These are phyloP conservation scores for Murraya koenigii DNA, from an alignment of 345 rosid genomes.

Conservation along the genomic window DNA sequence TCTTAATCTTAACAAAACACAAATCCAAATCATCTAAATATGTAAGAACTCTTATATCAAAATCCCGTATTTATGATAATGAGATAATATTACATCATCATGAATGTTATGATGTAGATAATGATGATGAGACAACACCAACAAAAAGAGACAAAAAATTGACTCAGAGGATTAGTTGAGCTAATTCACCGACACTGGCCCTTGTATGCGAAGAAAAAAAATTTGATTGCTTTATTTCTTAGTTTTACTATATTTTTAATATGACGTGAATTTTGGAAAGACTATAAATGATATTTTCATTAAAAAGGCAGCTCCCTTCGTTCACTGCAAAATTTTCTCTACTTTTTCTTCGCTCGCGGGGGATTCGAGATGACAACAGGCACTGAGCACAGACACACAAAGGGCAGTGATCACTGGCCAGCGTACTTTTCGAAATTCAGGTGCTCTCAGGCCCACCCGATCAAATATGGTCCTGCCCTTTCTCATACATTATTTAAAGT, in stretches of 20 bases:
- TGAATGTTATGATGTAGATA: conserved; percentile 2
- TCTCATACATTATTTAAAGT: conserved; percentile 11
- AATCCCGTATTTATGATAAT: too few species aligned
- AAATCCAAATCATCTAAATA: neutral
- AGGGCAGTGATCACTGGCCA: conserved; percentile 11
- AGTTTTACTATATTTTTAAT: neutral
- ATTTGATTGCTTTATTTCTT: neutral
- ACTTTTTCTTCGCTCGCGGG: conserved; percentile 41
- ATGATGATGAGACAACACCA: conserved; percentile 1
- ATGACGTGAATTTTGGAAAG: conserved; percentile 10
- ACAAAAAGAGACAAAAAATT: conserved; percentile 9
- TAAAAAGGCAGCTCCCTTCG: conserved; percentile 35
- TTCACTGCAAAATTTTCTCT: conserved; percentile 21
- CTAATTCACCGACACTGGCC: conserved; percentile 29
- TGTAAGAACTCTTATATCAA: too few species aligned
- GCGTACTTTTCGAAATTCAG: conserved; percentile 27
- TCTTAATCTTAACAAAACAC: neutral
- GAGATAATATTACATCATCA: too few species aligned
- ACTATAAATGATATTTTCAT: conserved; percentile 17
- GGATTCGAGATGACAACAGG: conserved; percentile 39
- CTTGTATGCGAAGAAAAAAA: neutral
- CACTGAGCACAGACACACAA: conserved; percentile 17
- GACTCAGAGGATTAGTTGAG: conserved; percentile 36
- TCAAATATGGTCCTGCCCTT: conserved; percentile 23
- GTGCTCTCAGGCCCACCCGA: conserved; percentile 22